Base-by-base conservation (phyloP, 2,329 filamentous ascomycete genomes). In the Corinectria fuckeliana region DNA sequence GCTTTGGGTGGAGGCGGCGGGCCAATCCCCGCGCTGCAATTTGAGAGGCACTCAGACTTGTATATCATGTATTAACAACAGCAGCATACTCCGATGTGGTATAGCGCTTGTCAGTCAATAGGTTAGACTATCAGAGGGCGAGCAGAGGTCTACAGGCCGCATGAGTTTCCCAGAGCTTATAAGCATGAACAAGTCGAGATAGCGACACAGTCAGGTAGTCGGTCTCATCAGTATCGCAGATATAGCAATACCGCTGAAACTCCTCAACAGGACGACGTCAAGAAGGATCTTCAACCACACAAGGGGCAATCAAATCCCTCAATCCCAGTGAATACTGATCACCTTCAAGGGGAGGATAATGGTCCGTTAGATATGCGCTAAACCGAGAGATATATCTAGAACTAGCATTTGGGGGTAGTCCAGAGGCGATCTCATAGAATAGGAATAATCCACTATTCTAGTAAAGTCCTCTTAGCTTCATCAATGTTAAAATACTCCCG, bases 401-500 rank as follows among this genome's bases (percentile, higher is more conserved):
- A 47, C 85, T 81, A 42, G 85, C 87, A 65, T 91, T 90, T 0
- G 91, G 91, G 2, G 91, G 91, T n/a, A 88, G 78, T 1, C 91
- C 91, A 4, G 89, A 92, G 1, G 91, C 91, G 74, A 94, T 91
- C 74, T 95, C 91, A 68, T 58, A 90, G 71, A 60, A 90, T 89
- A 3, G 88, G 85, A 11, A 88, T 84, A 56, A 90, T 89, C 83
- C 85, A 90, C 72, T 87, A 88, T 77, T 91, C 88, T 67, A 86
- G 83, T n/a, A 91, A 2, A 86, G 86, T 3, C 82, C 80, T 1
- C 85, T 89, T 14, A 88, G 87, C 71, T 84, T 86, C 87, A 89
- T 88, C 58, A 85, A 83, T 61, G 84, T 93, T 65, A 85, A 89
- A 74, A 96, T 88, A 73, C 91, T 94, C 47, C 92, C 92, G 62